A percentile compares a stretch with the other conserved stretches of the same genome.
These are phyloP conservation scores for Hypoxylon sp. DNA, from an alignment of 2,329 filamentous ascomycete species.

Conservation along the genomic window DNA sequence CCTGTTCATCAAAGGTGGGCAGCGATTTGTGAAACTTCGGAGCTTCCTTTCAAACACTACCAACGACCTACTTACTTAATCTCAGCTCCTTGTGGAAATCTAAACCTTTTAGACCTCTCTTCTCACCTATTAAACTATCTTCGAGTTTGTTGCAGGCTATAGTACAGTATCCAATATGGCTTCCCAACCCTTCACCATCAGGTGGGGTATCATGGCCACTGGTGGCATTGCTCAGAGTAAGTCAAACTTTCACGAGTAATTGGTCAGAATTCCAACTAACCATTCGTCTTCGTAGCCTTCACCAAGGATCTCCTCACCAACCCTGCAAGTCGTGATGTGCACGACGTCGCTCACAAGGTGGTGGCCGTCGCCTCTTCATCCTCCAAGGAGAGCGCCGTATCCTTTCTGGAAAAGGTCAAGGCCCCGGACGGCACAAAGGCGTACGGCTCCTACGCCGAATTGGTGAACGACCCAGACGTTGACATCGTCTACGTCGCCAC, in stretches of 20 bases:
- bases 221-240: constrained; percentile 70
- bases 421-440: constrained; percentile 76
- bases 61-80: background rate
- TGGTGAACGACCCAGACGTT: constrained; percentile 82
- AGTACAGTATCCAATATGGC: constrained; percentile 54
- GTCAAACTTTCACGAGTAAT: constrained; percentile 44
- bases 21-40: background rate
- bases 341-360: constrained; percentile 81
- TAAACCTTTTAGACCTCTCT: background rate
- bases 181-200: constrained; percentile 61
- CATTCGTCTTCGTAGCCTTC: constrained; percentile 64
- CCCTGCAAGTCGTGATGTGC: constrained; percentile 75
- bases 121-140: background rate
- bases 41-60: background rate
- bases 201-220: constrained; percentile 73
- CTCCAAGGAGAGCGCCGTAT: constrained; percentile 75
- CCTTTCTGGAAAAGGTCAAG: constrained; percentile 79
- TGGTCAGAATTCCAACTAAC: constrained; percentile 13
- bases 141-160: constrained; percentile 10
- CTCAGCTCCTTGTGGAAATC: background rate
- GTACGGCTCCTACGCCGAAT: constrained; percentile 85
- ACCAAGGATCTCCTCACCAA: constrained; percentile 83
- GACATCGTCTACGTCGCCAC: constrained; percentile 92
- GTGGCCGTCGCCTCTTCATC: constrained; percentile 85
- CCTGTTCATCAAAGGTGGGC: background rate